Percentiles rank a stretch among this genome's conserved stretches.
These are phyloP conservation scores for Moniliella sp. DNA, from an alignment of 1,284 basidiomycete genomes.

Conservation along the genomic window DNA sequence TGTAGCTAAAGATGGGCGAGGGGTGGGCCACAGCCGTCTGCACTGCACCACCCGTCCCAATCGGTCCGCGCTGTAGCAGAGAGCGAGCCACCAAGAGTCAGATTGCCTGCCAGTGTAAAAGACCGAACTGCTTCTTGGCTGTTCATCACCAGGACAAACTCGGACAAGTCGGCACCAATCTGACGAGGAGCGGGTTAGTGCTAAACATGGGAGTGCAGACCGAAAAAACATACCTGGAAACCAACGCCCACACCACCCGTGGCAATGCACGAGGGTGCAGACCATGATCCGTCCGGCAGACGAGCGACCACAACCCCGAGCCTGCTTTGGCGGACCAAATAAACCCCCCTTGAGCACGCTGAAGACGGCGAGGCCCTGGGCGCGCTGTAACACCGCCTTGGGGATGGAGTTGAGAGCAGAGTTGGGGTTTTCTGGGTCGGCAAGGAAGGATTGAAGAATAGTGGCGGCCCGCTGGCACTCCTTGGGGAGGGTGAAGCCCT, in stretches of 20 bases:
- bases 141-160: slow-evolving; percentile 68
- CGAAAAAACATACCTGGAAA: slow-evolving; percentile 38
- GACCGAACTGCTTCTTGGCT: slow-evolving; percentile 82
- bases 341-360: slow-evolving; percentile 67
- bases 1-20: slow-evolving; percentile 90
- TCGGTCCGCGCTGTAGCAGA: slow-evolving; percentile 40
- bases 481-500: slow-evolving; percentile 26
- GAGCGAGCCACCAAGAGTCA: slow-evolving; percentile 57
- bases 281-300: slow-evolving; percentile 86
- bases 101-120: slow-evolving; percentile 81
- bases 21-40: slow-evolving; percentile 71
- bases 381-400: slow-evolving; percentile 69
- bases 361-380: slow-evolving; percentile 62
- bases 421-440: slow-evolving; percentile 65
- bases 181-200: slow-evolving; percentile 19
- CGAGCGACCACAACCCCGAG: slow-evolving; percentile 83
- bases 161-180: slow-evolving; percentile 46
- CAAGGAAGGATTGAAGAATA: slow-evolving; percentile 70
- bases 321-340: slow-evolving; percentile 84
- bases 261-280: slow-evolving; percentile 88
- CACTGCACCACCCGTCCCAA: slow-evolving; percentile 79
- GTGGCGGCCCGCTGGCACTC: slow-evolving; percentile 57
- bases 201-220: neutral
- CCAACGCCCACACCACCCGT: slow-evolving; percentile 76
- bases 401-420: slow-evolving; percentile 86